Conservation (phyloP, 805 yeast species). For the Teunomyces cretensis region DNA sequence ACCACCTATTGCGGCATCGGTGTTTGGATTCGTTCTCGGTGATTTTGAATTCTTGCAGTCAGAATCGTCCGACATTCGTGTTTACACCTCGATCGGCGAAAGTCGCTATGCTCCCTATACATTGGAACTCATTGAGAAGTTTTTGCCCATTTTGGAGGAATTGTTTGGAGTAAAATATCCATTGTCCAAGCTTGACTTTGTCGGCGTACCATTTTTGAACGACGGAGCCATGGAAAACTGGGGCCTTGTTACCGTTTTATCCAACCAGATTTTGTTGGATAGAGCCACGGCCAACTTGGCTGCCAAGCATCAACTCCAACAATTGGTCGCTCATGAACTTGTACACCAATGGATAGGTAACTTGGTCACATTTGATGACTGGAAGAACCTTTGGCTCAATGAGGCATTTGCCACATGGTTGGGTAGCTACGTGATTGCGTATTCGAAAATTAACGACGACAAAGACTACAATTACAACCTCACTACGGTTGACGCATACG, state of each 20-base stretch:
- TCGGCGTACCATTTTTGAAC: constrained; percentile 65
- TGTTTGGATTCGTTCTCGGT: constrained; percentile 69
- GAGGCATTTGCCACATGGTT: constrained; percentile 79
- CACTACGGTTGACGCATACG: constrained; percentile 16
- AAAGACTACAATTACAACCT: constrained; percentile 10
- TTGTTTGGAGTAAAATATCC: constrained; percentile 53
- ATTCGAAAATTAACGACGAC: constrained; percentile 16
- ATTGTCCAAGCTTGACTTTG: constrained; percentile 61
- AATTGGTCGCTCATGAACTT: constrained; percentile 67
- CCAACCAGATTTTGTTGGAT: constrained; percentile 41
- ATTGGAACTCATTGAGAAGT: constrained; percentile 44
- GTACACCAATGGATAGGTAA: constrained; percentile 84
- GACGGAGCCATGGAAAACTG: constrained; percentile 85
- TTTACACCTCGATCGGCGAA: constrained; percentile 58
- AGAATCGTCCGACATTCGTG: constrained; percentile 42
- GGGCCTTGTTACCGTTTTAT: constrained; percentile 63
- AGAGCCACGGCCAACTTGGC: constrained; percentile 18
- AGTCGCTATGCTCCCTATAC: constrained; percentile 49
- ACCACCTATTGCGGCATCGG: constrained; percentile 60
- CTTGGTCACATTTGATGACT: constrained; percentile 61
- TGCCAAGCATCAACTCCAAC: constrained; percentile 41
- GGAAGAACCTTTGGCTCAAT: constrained; percentile 71
- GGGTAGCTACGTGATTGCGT: constrained; percentile 47
- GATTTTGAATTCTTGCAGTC: constrained; percentile 51
- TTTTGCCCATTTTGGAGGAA: constrained; percentile 48